Conservation (phyloP, 2,329 filamentous ascomycete genomes). For the Zymoseptoria crescenta region DNA sequence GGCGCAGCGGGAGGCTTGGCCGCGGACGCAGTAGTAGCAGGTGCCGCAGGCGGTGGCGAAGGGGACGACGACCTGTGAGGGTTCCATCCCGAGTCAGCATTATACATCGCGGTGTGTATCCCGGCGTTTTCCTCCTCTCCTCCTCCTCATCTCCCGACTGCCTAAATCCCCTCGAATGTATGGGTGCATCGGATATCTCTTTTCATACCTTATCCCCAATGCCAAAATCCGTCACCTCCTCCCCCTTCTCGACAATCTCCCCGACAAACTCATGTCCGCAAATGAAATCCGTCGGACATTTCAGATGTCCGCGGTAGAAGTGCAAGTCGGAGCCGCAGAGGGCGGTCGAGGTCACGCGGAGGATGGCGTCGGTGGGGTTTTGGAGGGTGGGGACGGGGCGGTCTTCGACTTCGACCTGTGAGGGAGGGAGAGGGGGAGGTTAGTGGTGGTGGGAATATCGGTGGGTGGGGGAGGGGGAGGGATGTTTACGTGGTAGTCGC, state of each 20-base stretch:
- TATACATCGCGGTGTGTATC: too few relatives aligned
- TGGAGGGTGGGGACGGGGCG: slow-evolving; percentile 69
- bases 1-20: slow-evolving; percentile 68
- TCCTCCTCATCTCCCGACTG: not conserved
- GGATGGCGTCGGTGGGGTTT: slow-evolving; percentile 65
- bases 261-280: slow-evolving; percentile 82
- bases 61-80: slow-evolving; percentile 60
- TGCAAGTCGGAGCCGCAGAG: slow-evolving; percentile 87
- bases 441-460: not conserved
- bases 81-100: not conserved
- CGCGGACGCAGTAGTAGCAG: slow-evolving; percentile 79
- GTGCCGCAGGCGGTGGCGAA: slow-evolving; percentile 72
- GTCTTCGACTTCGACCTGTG: slow-evolving; percentile 60
- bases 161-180: not conserved
- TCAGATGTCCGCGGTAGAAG: slow-evolving; percentile 74
- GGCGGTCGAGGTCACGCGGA: slow-evolving; percentile 75
- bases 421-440: not conserved
- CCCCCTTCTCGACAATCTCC: slow-evolving; percentile 59
- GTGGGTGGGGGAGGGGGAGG: not conserved
- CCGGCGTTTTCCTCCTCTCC: not conserved
- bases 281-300: slow-evolving; percentile 56
- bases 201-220: slow-evolving; percentile 53
- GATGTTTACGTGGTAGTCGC: slow-evolving; percentile 49
- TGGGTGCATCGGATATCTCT: not conserved
- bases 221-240: slow-evolving; percentile 58